phyloP scores from a whole-genome alignment of 306 rosid genomes.

The Datisca glomerata region DNA sequence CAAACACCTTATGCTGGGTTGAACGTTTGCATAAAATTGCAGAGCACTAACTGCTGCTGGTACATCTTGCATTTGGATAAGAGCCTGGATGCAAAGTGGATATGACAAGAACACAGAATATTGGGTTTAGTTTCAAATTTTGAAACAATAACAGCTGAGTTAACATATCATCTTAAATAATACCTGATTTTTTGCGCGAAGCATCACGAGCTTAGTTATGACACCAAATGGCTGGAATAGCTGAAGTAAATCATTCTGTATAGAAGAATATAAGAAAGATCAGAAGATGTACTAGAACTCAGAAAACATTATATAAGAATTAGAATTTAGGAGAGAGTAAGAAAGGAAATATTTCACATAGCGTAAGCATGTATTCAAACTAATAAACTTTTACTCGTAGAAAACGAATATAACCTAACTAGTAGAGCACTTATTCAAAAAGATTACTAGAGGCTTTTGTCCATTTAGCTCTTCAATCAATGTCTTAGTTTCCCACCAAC shows the following conservation, averaged over 20 bases:
- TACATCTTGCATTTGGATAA: constrained; percentile 94
- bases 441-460: too few species aligned
- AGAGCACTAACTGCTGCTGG: constrained; percentile 74
- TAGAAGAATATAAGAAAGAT: constrained; percentile 9
- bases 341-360: neutral
- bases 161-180: constrained; percentile 8
- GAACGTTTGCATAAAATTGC: constrained; percentile 73
- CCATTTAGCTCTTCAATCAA: too few species aligned
- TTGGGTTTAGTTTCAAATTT: constrained; percentile 4
- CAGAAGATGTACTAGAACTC: constrained; percentile 2
- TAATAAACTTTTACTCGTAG: too few species aligned
- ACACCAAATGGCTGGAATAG: constrained; percentile 98
- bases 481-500: too few species aligned
- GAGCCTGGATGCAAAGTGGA: constrained; percentile 50
- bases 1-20: constrained; percentile 83
- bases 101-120: constrained; percentile 1
- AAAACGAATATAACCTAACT: too few species aligned
- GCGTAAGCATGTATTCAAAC: neutral
- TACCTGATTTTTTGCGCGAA: constrained; percentile 99
- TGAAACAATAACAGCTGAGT: constrained; percentile 1
- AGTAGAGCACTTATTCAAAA: too few species aligned
- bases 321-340: constrained; percentile 4
- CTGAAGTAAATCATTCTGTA: constrained; percentile 95
- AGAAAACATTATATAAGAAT: neutral
- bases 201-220: constrained; percentile 96